These are phyloP conservation scores for Blastobotrys apis DNA, from an alignment of 1,139 yeast genomes.

Conservation along the genomic window DNA sequence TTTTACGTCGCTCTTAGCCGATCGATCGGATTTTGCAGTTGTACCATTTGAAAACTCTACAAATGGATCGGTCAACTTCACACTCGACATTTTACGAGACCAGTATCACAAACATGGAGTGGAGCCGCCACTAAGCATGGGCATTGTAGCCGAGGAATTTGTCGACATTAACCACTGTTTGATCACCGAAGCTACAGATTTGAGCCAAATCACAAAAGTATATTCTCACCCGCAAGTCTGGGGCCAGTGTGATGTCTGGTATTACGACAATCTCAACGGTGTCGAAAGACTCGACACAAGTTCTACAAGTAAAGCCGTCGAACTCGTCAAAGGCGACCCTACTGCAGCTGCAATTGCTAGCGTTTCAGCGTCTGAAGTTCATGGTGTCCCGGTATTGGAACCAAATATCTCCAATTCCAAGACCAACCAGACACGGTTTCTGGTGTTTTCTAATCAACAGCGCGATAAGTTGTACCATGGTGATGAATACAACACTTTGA, in stretches of 20 bases:
- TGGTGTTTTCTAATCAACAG: constrained; percentile 48
- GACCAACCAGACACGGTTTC: constrained; percentile 80
- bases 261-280: constrained; percentile 35
- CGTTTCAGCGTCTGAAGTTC: constrained; percentile 59
- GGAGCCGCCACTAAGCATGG: constrained; percentile 7
- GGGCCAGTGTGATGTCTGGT: constrained; percentile 75
- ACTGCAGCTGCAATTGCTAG: constrained; percentile 56
- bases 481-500: constrained; percentile 44
- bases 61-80: constrained; percentile 86
- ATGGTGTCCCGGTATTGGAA: constrained; percentile 53
- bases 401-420: constrained; percentile 62
- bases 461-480: constrained; percentile 16
- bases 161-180: constrained; percentile 81
- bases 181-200: constrained; percentile 42
- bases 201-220: constrained; percentile 49
- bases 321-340: constrained; percentile 43
- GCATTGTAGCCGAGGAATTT: constrained; percentile 67
- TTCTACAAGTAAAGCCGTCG: constrained; percentile 85
- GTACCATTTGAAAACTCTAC: constrained; percentile 94
- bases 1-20: constrained; percentile 48
- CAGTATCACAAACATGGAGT: constrained; percentile 39
- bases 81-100: constrained; percentile 76
- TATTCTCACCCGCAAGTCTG: constrained; percentile 97
- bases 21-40: constrained; percentile 61
- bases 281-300: constrained; percentile 51